Base-by-base conservation (phyloP, 73 alveolate species). In the Paraurostyla sp. region DNA sequence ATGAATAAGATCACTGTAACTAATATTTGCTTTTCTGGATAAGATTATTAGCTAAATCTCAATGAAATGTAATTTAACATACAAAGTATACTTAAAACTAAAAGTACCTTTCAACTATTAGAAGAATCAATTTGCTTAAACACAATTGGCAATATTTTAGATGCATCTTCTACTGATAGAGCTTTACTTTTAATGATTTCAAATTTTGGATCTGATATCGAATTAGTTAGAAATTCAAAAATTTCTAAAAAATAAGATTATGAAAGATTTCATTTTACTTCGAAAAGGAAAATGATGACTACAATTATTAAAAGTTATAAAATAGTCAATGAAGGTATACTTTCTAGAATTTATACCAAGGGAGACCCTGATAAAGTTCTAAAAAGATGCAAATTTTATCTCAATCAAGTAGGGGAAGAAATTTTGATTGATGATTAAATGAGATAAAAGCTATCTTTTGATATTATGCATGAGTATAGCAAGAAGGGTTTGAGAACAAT, bases 271-370 rank as follows among this genome's bases (percentile, higher is more conserved):
- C 99, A 96, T 0, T 95, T 96, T 88, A 96, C 92, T 82, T 94
- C 99, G 16, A 92, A 92, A 82, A 94, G 99, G 78, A 97, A 95
- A 92, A 92, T 93, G 75, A 97, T 96, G 99, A 75, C 95, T 46
- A 96, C 99, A 23, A 76, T 97, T 60, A 68, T 96, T 51, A 87
- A 68, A 36, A 93, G 92, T 65, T 87, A 80, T 80, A 80, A 83
- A 49, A 59, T 88, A 20, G 88, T 76, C 33, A 92, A 94, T 43
- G 30, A 63, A 49, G 92, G 85, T 4, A 54, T 83, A 71, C 81
- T 35, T n/a, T 40, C 52, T 48, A 76, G 98, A 59, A 87, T 92
- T 29, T 93, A 88, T 57, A 92, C 90, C 35, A 96, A 94, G 73
- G 99, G 99, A 22, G 99, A 97, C 52, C 52, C 97, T 36, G 98